Evolutionary conservation across 768 basidiomycete species (phyloP), one percentile per base, ranked within the genome.

Genomic region (Hericium rajendrae): DNA sequence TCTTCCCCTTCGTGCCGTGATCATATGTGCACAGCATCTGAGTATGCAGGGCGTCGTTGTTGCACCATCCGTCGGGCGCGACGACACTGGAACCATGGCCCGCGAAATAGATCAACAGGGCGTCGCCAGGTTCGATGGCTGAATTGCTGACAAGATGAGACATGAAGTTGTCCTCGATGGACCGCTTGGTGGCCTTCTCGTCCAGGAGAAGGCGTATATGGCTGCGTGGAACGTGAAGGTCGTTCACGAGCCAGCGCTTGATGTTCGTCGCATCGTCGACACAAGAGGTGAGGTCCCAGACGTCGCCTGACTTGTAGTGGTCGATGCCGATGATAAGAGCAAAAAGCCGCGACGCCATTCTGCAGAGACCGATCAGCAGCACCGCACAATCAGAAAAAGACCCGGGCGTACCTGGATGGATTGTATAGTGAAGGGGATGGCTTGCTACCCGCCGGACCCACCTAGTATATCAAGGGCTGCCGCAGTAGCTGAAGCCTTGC

Each of bases 301-400:
- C 78, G 38, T 62, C 62, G 41, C 65, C 64, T 9, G 83, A 83
- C 67, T 84, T 79, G 73, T 88, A 88, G 63, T 74, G 73, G 70
- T 87, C 84, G 60, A 88, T 79, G 43, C 86, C 86, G 59, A 88
- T 75, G 61, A 88, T 71, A 57, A 88, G 76, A 0, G 83, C 84
- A 61, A 84, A 88, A 43, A 85, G 70, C 18, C 77, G 80, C 43
- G 73, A 63, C 16, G 70, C 64, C 74, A 80, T 78, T 50, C 37
- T 55, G 48, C 46, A 39, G 16, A 37, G 9, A 40, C 49, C n/a
- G 38, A 48, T 54, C 51, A 26, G 39, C 51, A 26, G 39, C 20
- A 12, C 12, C 6, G 41, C 13, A 49, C 43, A 26, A 41, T 46
- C 43, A 16, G 22, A 16, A 32, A 32, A 32, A 6, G 32, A 9